These are phyloP conservation scores for Celoporthe dispersa DNA, from an alignment of 2,329 filamentous ascomycete genomes.

Conservation along the genomic window DNA sequence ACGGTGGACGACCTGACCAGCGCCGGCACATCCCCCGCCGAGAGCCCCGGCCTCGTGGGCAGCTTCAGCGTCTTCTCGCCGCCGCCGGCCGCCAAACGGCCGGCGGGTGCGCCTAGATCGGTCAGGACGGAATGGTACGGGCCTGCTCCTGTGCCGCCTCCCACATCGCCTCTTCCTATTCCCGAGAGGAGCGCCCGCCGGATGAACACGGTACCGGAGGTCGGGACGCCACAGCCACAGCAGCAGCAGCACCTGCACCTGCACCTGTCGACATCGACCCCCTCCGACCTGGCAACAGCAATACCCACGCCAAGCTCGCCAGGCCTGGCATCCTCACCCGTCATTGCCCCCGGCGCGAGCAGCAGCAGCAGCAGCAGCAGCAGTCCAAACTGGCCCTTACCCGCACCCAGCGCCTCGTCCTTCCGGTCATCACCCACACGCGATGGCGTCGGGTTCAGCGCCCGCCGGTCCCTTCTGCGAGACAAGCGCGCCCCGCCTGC, in stretches of 20 bases:
- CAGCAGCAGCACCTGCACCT: no score
- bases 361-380: neutral
- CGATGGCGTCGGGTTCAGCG: neutral
- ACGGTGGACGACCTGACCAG: conserved; percentile 15
- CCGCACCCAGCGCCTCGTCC: conserved; percentile 8
- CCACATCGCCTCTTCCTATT: conserved; percentile 23
- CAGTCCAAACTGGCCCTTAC: conserved; percentile 29
- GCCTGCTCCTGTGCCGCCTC: conserved; percentile 24
- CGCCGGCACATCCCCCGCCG: conserved; percentile 17
- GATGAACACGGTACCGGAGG: conserved; percentile 5
- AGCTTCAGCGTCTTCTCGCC: conserved; percentile 29
- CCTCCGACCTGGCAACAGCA: neutral
- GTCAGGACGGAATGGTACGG: conserved; percentile 20
- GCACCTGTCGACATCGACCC: neutral
- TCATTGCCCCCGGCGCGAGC: conserved; percentile 13
- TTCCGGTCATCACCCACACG: conserved; percentile 6
- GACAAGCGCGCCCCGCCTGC: conserved; percentile 25
- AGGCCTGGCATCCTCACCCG: conserved; percentile 22
- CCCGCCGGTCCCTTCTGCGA: conserved; percentile 3
- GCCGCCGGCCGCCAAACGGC: conserved; percentile 17
- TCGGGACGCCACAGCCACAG: conserved; percentile 1
- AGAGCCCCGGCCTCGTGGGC: conserved; percentile 14
- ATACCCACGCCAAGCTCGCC: conserved; percentile 13
- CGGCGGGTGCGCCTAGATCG: neutral
- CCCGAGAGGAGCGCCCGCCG: conserved; percentile 24